Evolutionary conservation across 257 asterid genomes (phyloP), one percentile per base, ranked within the genome.

Genomic region (Gynochthodes officinalis): DNA sequence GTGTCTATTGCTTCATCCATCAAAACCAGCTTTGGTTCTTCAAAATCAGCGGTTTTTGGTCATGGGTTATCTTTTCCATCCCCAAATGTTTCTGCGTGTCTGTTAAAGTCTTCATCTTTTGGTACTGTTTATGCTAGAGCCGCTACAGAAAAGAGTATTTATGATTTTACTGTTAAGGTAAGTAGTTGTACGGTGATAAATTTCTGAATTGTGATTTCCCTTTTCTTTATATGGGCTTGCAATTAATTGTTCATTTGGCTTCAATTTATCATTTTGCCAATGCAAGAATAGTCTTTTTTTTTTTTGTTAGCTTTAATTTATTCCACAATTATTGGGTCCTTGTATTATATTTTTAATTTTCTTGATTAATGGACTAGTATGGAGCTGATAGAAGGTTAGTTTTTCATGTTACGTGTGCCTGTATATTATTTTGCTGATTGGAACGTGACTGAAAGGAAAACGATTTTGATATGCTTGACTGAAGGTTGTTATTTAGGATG

Each of bases 141-240:
- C 79, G 97, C 98, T 75, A 87, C 95, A 0, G 97, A 79, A 76
- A 89, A 91, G 80, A 69, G 89, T 49, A 55, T 93, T 8, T 80
- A 93, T 83, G 98, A 93, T 77, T 93, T 84, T 76, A 84, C 87
- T 32, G 98, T 93, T 0, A 89, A 93, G 97, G 98, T 91, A 46
- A 54, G 4, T 61, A 13, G 23, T 27, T 52, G 18, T 61, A 50
- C 32, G 16, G 16, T 54, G 43, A 14, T 28, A 4, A 14, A 14
- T 25, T 30, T 15, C 43, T 32, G 9, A 32, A 32, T 13, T 7
- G 4, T 60, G 16, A 9, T 5, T 39, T n/a, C 12, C 13, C 18
- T 70, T 37, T 3, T 14, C 11, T 42, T 66, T 30, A 3, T 13
- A 7, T 8, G 23, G 21, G 0, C 16, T 49, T 49, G 54, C 3